Evolutionary conservation across 257 asterid species (phyloP), one percentile per base, ranked within the genome.

Genomic region (Forsythia viridissima): DNA sequence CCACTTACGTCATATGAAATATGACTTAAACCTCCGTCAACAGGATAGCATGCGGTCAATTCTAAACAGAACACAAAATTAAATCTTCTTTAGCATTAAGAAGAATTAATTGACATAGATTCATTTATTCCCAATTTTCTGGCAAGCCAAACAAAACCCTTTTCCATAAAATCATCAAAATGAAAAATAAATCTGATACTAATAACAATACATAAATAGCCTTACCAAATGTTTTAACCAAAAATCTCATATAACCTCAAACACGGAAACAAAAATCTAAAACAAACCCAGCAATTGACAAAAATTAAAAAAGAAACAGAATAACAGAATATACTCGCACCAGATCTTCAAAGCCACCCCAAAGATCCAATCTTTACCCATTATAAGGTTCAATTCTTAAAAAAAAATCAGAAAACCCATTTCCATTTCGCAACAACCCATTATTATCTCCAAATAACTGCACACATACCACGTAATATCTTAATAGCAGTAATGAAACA

Each of bases 361-460:
- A 77, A 82, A 82, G 86, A 85, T 85, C 86, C 79, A 36, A 80
- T 34, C 77, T 77, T 74, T 70, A 75, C 46, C 37, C 39, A 40
- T 20, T 13, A 15, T 65, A 73, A 82, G 86, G 74, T 80, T 80
- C 76, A 80, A 79, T 77, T 63, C 70, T 63, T 21, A 30, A 63
- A 63, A 3, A 40, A 63, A 63, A 63, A 30, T 63, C 70, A 30
- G 40, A 63, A 63, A 63, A 63, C 70, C 39, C 3, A 63, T 63
- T 63, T 30, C 70, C 38, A 4, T 63, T 63, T 63, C 38, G 10
- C 20, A 63, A 21, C 37, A 9, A 30, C n/a, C 70, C 38, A 24
- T 21, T 63, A 63, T 18, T 63, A 63, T 63, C 70, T 63, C 16
- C 40, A 11, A 63, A n/a, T 63, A 63, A 30, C 70, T 30, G 39